Evolutionary conservation across 805 yeast genomes (phyloP).

Genomic region (Yarrowia bubula): DNA sequence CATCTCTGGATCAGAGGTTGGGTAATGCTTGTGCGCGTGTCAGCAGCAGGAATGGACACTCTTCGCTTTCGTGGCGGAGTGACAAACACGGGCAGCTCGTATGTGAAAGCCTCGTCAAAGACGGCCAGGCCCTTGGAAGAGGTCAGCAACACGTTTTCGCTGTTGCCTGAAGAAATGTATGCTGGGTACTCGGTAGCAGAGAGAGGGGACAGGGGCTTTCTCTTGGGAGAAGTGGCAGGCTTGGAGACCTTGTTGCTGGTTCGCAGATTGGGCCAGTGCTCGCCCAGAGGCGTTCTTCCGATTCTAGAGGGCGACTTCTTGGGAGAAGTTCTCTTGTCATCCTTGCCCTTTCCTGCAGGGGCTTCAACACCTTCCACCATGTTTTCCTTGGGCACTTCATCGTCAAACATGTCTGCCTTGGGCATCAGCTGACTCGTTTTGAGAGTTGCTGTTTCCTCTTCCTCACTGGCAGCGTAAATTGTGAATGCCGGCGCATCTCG

Average conservation of each 20-base stretch:
- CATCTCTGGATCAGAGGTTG: constrained; percentile 18
- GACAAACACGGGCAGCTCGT: constrained; percentile 18
- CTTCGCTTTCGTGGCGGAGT: constrained; percentile 27
- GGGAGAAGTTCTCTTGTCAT: neutral
- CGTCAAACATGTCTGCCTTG: constrained; percentile 20
- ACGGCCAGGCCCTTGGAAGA: constrained; percentile 7
- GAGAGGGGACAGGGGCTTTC: neutral
- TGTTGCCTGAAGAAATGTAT: constrained; percentile 3
- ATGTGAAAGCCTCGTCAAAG: constrained; percentile 8
- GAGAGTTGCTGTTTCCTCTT: constrained; percentile 8
- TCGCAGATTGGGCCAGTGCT: constrained; percentile 15
- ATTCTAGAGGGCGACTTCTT: neutral
- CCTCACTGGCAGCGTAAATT: constrained; percentile 18
- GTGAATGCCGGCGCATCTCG: constrained; percentile 20
- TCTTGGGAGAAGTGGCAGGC: constrained; percentile 4
- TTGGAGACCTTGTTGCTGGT: constrained; percentile 7
- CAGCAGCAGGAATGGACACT: neutral
- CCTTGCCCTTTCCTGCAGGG: neutral
- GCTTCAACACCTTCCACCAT: neutral
- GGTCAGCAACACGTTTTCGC: neutral
- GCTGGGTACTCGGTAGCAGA: constrained; percentile 14
- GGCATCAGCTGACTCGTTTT: neutral
- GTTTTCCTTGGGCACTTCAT: constrained; percentile 25
- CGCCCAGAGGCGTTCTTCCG: constrained; percentile 14
- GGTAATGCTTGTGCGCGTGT: constrained; percentile 15